Conservation (phyloP, 2,329 filamentous ascomycete species). For the Kalaharituber pfeilii region DNA sequence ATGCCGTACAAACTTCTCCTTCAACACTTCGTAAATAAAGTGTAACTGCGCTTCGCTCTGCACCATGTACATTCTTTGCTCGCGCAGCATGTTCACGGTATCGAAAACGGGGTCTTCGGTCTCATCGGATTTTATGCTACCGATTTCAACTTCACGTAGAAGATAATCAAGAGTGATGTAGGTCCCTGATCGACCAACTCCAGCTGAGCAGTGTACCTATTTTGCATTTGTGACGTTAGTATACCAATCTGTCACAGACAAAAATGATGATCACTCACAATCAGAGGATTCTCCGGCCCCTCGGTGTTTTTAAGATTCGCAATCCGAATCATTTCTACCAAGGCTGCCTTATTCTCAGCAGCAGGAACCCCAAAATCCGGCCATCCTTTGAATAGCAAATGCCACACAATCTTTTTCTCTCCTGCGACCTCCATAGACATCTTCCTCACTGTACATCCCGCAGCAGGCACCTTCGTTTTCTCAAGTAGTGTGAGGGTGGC, state of each 20-base stretch:
- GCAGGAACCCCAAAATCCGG: constrained; percentile 27
- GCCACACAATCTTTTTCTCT: constrained; percentile 23
- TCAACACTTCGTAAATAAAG: constrained; percentile 76
- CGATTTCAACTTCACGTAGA: constrained; percentile 60
- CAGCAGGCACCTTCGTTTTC: constrained; percentile 37
- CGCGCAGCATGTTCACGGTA: constrained; percentile 61
- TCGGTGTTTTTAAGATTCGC: constrained; percentile 30
- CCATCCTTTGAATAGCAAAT: constrained; percentile 25
- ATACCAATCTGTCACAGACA: not conserved
- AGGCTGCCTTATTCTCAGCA: constrained; percentile 34
- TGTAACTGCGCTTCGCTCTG: constrained; percentile 69
- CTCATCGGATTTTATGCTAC: constrained; percentile 38
- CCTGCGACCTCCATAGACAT: constrained; percentile 39
- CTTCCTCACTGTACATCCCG: constrained; percentile 54
- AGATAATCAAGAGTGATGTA: constrained; percentile 95
- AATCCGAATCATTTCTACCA: constrained; percentile 35
- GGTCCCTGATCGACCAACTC: constrained; percentile 82
- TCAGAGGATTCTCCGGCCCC: constrained; percentile 48
- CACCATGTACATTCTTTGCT: constrained; percentile 91
- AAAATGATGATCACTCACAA: constrained; percentile 34
- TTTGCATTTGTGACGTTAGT: not conserved
- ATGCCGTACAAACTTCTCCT: constrained; percentile 38
- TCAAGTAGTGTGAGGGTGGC: constrained; percentile 48
- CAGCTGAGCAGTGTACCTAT: constrained; percentile 43
- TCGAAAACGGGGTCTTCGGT: constrained; percentile 53